These are phyloP conservation scores for Boletellus sp. DNA, from an alignment of 768 basidiomycete genomes.

Conservation along the genomic window DNA sequence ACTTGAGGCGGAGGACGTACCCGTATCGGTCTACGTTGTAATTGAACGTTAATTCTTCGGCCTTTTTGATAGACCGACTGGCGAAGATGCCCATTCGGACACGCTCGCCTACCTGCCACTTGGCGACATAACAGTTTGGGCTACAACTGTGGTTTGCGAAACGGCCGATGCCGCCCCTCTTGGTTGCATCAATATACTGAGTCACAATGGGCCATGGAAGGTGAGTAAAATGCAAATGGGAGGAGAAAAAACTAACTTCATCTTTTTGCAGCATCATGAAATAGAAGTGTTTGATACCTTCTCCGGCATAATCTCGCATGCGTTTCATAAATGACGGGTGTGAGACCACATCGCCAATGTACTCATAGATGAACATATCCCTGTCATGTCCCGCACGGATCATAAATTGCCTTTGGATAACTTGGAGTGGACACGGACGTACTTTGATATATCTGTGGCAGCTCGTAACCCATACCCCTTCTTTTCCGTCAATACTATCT, in stretches of 20 bases:
- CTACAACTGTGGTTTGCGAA: constrained; percentile 98
- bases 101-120: constrained; percentile 88
- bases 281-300: constrained; percentile 95
- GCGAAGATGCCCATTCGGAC: constrained; percentile 99
- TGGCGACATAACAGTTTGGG: constrained; percentile 96
- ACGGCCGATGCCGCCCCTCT: constrained; percentile 92
- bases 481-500: constrained; percentile 90
- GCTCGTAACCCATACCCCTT: constrained; percentile 95
- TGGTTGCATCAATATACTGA: constrained; percentile 97
- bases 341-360: constrained; percentile 93
- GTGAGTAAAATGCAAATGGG: neutral
- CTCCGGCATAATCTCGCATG: constrained; percentile 89
- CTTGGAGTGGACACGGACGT: constrained; percentile 24
- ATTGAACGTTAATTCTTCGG: constrained; percentile 96
- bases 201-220: neutral
- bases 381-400: constrained; percentile 38
- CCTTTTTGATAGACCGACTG: constrained; percentile 66
- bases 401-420: neutral
- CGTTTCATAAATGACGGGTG: constrained; percentile 85
- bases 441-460: constrained; percentile 62
- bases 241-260: constrained; percentile 57
- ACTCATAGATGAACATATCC: constrained; percentile 94
- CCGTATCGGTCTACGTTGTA: constrained; percentile 99
- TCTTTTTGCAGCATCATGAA: constrained; percentile 99
- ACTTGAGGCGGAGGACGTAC: constrained; percentile 43